Percentiles rank a stretch among this genome's conserved stretches.
These are phyloP conservation scores for Talaromyces marneffei DNA, from an alignment of 2,329 filamentous ascomycete species.

Conservation along the genomic window DNA sequence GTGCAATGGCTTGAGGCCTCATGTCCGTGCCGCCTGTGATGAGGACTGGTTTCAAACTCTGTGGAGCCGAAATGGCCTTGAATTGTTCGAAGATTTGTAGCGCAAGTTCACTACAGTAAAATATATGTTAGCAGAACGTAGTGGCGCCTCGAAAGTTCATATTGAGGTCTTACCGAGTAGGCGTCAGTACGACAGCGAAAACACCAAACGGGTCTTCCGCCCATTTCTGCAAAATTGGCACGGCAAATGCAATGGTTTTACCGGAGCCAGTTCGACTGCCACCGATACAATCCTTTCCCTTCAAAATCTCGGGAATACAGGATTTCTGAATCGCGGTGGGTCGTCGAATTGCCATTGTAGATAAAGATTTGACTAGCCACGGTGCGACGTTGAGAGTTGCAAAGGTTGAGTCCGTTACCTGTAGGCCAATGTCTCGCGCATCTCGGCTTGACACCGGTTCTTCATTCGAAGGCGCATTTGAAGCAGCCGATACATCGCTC, in stretches of 20 bases:
- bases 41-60: conserved; percentile 81
- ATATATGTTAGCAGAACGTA: conserved; percentile 4
- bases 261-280: conserved; percentile 92
- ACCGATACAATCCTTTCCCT: conserved; percentile 89
- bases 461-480: conserved; percentile 16
- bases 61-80: conserved; percentile 81
- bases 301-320: conserved; percentile 87
- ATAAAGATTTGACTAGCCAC: conserved; percentile 81
- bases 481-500: conserved; percentile 15
- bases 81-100: conserved; percentile 96
- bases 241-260: conserved; percentile 94
- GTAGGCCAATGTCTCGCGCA: conserved; percentile 35
- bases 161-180: conserved; percentile 56
- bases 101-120: conserved; percentile 64
- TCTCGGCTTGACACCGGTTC: conserved; percentile 37
- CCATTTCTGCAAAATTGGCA: conserved; percentile 91
- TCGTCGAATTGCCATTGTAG: conserved; percentile 70
- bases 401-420: conserved; percentile 56
- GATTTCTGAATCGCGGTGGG: conserved; percentile 90
- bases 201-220: conserved; percentile 86
- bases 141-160: background rate
- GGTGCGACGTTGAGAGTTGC: conserved; percentile 66
- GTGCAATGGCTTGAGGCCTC: conserved; percentile 77
- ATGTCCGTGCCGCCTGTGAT: conserved; percentile 91
- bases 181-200: conserved; percentile 82